Evolutionary conservation across 108 stramenopile genomes (phyloP).

Genomic region (Licmophora abbreviata): DNA sequence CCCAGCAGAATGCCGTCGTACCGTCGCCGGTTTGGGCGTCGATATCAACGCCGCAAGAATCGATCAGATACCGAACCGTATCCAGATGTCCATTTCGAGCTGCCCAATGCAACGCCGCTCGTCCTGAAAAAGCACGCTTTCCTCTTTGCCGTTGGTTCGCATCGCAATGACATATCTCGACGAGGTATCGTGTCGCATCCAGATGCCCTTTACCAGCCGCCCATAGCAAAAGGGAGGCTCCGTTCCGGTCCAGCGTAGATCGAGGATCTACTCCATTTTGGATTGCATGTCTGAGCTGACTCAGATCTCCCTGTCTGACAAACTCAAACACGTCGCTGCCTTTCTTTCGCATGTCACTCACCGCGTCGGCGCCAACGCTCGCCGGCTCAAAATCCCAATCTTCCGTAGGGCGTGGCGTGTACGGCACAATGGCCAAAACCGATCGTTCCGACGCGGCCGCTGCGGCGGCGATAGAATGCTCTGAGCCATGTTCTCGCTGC

Average conservation of each 20-base stretch:
- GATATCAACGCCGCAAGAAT: conserved; percentile 29
- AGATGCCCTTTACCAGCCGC: conserved; percentile 70
- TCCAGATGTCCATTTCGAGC: conserved; percentile 72
- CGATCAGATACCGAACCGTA: conserved; percentile 54
- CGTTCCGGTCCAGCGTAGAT: conserved; percentile 36
- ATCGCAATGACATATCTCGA: conserved; percentile 41
- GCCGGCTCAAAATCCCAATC: no score
- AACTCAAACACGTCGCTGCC: conserved; percentile 14
- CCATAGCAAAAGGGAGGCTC: conserved; percentile 63
- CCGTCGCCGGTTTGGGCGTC: conserved; percentile 73
- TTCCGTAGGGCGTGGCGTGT: no score
- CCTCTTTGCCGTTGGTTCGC: conserved; percentile 49
- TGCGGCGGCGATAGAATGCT: conserved; percentile 42
- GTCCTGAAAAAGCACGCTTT: conserved; percentile 68
- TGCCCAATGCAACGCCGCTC: conserved; percentile 84
- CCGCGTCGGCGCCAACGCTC: no score
- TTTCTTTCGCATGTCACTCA: no score
- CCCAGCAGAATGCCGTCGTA: conserved; percentile 84
- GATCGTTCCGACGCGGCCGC: conserved; percentile 28
- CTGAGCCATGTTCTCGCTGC: conserved; percentile 40
- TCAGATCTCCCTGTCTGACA: conserved; percentile 18
- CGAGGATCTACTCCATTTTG: conserved; percentile 13
- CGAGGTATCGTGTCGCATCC: conserved; percentile 46
- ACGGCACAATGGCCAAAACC: conserved; percentile 44
- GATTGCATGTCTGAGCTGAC: conserved; percentile 4